Conservation (phyloP, 257 asterid genomes). For the Primulina huaijiensis region DNA sequence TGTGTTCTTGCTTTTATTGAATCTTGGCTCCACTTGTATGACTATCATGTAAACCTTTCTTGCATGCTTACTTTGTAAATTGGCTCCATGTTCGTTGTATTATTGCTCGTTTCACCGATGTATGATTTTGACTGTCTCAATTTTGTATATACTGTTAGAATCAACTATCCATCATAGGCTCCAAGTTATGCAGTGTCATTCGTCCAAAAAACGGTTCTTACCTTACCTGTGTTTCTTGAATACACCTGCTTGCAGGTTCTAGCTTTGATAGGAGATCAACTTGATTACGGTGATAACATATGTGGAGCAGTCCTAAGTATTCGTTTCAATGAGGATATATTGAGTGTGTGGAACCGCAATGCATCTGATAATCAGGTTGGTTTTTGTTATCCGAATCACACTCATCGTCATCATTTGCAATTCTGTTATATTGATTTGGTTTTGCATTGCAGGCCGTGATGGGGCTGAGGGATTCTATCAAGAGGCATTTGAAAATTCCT, state of each 20-base stretch:
- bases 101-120: background rate
- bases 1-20: background rate
- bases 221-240: slow-evolving; percentile 1
- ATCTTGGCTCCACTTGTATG: background rate
- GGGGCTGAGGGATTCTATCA: slow-evolving; percentile 88
- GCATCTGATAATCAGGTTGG: slow-evolving; percentile 94
- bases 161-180: background rate
- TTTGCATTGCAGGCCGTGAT: slow-evolving; percentile 66
- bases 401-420: background rate
- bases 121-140: background rate
- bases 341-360: slow-evolving; percentile 96
- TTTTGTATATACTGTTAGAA: background rate
- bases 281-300: slow-evolving; percentile 81
- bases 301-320: slow-evolving; percentile 92
- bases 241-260: slow-evolving; percentile 54
- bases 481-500: slow-evolving; percentile 87
- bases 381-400: background rate
- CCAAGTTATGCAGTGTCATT: background rate
- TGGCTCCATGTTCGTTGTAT: background rate
- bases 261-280: slow-evolving; percentile 90
- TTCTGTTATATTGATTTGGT: background rate
- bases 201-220: background rate
- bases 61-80: background rate
- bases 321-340: slow-evolving; percentile 93
- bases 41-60: background rate